phyloP scores from a whole-genome alignment of 306 rosid genomes.

The Inga laurina region DNA sequence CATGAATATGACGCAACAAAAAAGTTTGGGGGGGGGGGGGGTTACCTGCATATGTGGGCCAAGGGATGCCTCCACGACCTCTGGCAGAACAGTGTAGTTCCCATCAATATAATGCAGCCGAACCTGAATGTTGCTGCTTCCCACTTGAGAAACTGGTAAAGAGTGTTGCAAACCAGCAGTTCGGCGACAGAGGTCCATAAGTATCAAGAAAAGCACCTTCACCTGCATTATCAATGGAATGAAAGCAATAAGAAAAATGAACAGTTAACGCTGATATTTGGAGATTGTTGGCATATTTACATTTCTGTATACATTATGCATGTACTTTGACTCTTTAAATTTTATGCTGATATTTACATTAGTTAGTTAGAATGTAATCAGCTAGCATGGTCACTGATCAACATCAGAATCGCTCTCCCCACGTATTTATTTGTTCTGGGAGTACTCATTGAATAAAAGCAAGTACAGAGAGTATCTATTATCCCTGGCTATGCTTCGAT shows the following conservation, averaged over 20 bases:
- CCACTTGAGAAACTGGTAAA: conserved; percentile 92
- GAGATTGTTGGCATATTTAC: background rate
- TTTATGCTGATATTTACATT: background rate
- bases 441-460: background rate
- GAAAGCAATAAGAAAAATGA: conserved; percentile 5
- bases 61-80: conserved; percentile 92
- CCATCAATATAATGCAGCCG: conserved; percentile 96
- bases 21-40: conserved; percentile 6
- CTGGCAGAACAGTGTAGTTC: conserved; percentile 88
- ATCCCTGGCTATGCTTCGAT: background rate
- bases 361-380: background rate
- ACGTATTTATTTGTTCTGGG: background rate
- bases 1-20: background rate
- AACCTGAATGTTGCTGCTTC: conserved; percentile 81
- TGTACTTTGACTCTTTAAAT: background rate
- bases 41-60: conserved; percentile 96
- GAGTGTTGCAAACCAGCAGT: conserved; percentile 75
- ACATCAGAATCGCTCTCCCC: background rate
- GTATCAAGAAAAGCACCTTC: conserved; percentile 82
- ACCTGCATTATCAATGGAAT: conserved; percentile 58
- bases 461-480: background rate
- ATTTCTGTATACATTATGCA: background rate
- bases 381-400: background rate
- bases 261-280: background rate
- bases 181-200: conserved; percentile 88